A percentile compares a stretch with the other conserved stretches of the same genome.
phyloP scores from a whole-genome alignment of 31 red algal genomes.

The Odonthalia washingtoniensis region DNA sequence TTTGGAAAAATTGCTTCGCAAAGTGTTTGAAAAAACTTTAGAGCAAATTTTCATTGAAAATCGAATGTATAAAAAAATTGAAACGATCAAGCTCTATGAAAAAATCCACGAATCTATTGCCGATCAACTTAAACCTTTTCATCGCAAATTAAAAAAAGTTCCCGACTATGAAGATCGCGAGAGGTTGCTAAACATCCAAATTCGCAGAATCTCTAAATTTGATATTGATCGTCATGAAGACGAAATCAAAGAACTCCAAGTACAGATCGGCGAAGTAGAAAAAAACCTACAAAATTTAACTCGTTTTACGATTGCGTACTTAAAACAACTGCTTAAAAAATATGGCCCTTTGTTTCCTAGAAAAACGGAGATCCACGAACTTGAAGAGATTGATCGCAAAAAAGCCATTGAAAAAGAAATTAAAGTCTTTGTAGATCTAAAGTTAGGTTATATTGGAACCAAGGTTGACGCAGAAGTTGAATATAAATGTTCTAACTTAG shows the following conservation, averaged over 20 bases:
- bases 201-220: conserved; percentile 36
- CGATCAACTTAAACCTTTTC: conserved; percentile 9
- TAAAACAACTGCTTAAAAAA: not conserved
- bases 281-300: conserved; percentile 21
- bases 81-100: not conserved
- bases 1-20: not conserved
- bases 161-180: not conserved
- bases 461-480: not conserved
- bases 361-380: conserved; percentile 5
- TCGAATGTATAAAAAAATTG: conserved; percentile 36
- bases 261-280: conserved; percentile 3
- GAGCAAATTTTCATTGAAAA: conserved; percentile 38
- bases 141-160: not conserved
- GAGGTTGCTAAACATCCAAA: conserved; percentile 13
- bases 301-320: conserved; percentile 21
- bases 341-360: not conserved
- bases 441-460: not conserved
- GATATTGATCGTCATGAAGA: conserved; percentile 6
- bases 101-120: not conserved
- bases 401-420: not conserved
- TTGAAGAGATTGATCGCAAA: not conserved
- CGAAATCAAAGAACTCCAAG: conserved; percentile 6
- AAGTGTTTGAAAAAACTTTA: conserved; percentile 9
- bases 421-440: conserved; percentile 1
- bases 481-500: conserved; percentile 15